Evolutionary conservation across 148 eudicot genomes (phyloP), one percentile per base, ranked within the genome.

Genomic region (Rhododendron griersonianum): DNA sequence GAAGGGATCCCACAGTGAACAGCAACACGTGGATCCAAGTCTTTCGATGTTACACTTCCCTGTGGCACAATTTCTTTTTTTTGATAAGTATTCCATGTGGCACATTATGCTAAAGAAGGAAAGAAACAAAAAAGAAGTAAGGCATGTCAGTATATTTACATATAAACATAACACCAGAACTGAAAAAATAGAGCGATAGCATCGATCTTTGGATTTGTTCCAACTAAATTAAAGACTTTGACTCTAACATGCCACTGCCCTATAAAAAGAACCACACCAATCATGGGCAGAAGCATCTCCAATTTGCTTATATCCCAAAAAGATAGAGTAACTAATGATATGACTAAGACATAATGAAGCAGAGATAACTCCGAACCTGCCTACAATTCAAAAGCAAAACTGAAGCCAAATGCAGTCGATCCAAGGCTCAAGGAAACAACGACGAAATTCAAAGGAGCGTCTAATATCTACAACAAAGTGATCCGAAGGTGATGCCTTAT

Each of bases 1-100:
- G 98, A 91, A 33, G 99, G 99, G 87, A 97, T 92, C 87, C 99
- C 99, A 93, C 93, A 95, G 83, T 97, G 99, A 89, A 89, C 85
- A 78, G 90, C 84, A 85, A 93, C 92, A 35, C 85, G 90, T 51
- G 98, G 95, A 85, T 93, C 90, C 86, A 94, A 87, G 80, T 89
- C 91, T 82, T 85, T 80, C 39, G 33, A 81, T 78, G 85, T 82
- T 85, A 84, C 83, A 85, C 83, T 81, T 84, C 83, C 87, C 61
- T 90, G 79, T 39, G 61, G 82, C 53, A 76, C 87, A 84, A 41
- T 41, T 41, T 41, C 45, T 41, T 41, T 6, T 41, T 41, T 41
- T 41, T 41, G 45, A 8, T 41, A 6, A 41, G 45, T 41, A 41
- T 83, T 84, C 83, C 87, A 53, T 90, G 79, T 39, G 61, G 82